Evolutionary conservation across 805 yeast genomes (phyloP), one percentile per base, ranked within the genome.

Genomic region (Candida fluviatilis): DNA sequence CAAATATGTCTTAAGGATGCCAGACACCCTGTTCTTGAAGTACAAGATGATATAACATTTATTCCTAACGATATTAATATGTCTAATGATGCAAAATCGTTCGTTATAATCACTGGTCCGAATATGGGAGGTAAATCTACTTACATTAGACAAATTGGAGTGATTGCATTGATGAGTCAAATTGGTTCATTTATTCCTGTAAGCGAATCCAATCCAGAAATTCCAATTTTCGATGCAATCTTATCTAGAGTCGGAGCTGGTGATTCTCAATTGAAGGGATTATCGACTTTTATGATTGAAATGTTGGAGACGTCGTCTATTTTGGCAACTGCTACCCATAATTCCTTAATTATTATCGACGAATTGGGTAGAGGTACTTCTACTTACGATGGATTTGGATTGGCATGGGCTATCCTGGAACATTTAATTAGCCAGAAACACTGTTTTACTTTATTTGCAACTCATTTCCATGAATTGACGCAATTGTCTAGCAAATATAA

Each of bases 221-320:
- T 93, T 18, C 80, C 88, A 10, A 69, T 93, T 2, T 88, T 91
- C 45, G 99, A 93, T 62, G 88, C 96, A 2, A 83, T 93, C 4
- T 72, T 93, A 42, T 95, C 98, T 11, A 79, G 99, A 55, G 96
- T 93, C n/a, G 99, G 99, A 8, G 98, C 99, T 2, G 95, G 97
- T 10, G 99, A 93, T 58, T 91, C 97, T 0, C 99, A 93, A 62
- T 71, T 93, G 54, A 90, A 91, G 60, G 99, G 99, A 18, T 87
- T 93, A 19, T 90, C 98, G 0, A 93, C 99, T 0, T 93, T 93
- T 52, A 58, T 58, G 64, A 86, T 95, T 18, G 99, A 93, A 60
- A 89, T 93, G 97, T 69, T 88, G 37, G 99, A 93, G 53, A 87
- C 96, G 37, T 82, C 96, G 0, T 78, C 91, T 2, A 91, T 93